Percentiles rank a stretch among this genome's conserved stretches.
phyloP scores from a whole-genome alignment of 1,284 basidiomycete genomes.

The Fistulina hepatica region DNA sequence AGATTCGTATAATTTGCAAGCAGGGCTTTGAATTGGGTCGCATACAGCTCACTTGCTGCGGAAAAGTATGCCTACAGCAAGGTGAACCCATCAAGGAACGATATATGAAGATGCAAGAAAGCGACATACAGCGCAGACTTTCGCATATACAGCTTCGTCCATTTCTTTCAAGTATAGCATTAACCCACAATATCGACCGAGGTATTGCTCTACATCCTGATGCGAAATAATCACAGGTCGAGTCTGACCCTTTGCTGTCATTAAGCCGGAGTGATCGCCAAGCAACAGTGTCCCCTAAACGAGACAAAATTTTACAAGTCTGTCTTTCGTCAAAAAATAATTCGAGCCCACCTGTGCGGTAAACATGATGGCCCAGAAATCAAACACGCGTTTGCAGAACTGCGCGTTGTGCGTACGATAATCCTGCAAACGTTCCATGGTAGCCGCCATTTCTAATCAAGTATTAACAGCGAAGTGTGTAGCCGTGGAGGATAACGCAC shows the following conservation, averaged over 20 bases:
- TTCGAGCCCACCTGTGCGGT: constrained; percentile 58
- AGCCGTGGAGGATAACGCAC: constrained; percentile 26
- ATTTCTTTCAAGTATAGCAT: constrained; percentile 94
- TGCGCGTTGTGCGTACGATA: constrained; percentile 81
- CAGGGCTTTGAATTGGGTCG: constrained; percentile 68
- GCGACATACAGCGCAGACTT: constrained; percentile 71
- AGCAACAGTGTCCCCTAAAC: constrained; percentile 53
- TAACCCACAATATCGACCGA: constrained; percentile 83
- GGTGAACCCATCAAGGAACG: constrained; percentile 3
- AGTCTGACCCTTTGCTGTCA: constrained; percentile 29
- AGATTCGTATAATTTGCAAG: constrained; percentile 47
- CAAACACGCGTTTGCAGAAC: constrained; percentile 85
- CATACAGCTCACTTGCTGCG: constrained; percentile 70
- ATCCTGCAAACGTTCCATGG: constrained; percentile 84
- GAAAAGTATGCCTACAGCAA: constrained; percentile 73
- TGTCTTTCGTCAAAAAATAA: background rate
- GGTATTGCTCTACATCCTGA: constrained; percentile 64
- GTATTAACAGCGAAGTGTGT: constrained; percentile 1
- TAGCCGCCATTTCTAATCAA: constrained; percentile 79
- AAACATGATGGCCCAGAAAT: constrained; percentile 87
- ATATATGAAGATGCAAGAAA: constrained; percentile 1
- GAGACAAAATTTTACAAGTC: too few species aligned
- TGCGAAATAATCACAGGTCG: constrained; percentile 51
- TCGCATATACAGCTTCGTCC: constrained; percentile 76
- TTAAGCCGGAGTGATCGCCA: constrained; percentile 47